phyloP scores from a whole-genome alignment of 129 eudicot genomes.

The Silybum marianum region DNA sequence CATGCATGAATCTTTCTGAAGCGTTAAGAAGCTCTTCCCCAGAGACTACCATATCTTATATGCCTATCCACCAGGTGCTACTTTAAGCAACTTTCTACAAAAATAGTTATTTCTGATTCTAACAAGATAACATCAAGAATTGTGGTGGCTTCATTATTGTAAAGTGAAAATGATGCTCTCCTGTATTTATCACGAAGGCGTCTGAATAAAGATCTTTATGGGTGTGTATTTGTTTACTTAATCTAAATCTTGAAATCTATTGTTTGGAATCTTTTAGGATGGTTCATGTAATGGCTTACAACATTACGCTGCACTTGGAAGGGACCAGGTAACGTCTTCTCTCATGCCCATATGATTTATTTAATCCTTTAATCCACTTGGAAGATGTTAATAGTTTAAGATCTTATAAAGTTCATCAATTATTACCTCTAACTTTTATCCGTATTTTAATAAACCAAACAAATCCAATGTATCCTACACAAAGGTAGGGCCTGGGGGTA shows the following conservation, averaged over 20 bases:
- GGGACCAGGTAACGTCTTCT: slow-evolving; percentile 73
- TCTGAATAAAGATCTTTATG: too few relatives aligned
- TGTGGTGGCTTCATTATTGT: too few relatives aligned
- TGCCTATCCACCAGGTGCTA: slow-evolving; percentile 85
- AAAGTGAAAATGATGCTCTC: too few relatives aligned
- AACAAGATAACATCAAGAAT: too few relatives aligned
- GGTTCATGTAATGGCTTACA: slow-evolving; percentile 97
- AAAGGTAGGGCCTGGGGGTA: too few relatives aligned
- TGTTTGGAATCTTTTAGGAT: slow-evolving; percentile 51
- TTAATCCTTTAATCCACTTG: not conserved
- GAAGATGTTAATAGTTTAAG: not conserved
- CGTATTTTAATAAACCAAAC: not conserved
- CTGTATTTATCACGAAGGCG: too few relatives aligned
- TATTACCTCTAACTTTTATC: not conserved
- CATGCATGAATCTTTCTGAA: slow-evolving; percentile 77
- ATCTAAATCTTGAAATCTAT: not conserved
- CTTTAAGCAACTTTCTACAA: not conserved
- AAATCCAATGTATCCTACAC: not conserved
- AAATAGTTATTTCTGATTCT: not conserved
- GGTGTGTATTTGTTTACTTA: not conserved
- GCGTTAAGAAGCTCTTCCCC: slow-evolving; percentile 87
- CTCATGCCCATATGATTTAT: not conserved
- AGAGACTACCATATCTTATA: slow-evolving; percentile 71
- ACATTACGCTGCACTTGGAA: slow-evolving; percentile 99
- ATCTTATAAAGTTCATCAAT: not conserved